Base-by-base conservation (phyloP, 768 basidiomycete species). In the Chiua virens region DNA sequence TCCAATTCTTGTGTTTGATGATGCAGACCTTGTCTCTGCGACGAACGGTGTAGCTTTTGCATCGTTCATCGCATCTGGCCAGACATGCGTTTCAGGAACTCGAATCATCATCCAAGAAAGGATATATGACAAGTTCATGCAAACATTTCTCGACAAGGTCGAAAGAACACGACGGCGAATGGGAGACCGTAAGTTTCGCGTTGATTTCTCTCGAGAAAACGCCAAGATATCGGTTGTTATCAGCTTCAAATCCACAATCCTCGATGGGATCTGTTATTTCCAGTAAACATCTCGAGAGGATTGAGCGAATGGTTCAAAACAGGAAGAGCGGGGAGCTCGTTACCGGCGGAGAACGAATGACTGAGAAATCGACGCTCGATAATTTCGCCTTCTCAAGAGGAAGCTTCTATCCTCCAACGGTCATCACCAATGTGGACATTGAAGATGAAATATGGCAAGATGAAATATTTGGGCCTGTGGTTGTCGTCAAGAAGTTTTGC, bases 1-100 rank as follows among this genome's bases (percentile, higher is more conserved):
- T 13, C 91, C 92, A 0, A 81, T 93, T 39, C 63, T 93, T 11
- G 74, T 93, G 10, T 93, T 92, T 61, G 73, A 85, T 44, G 89
- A 94, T 62, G 85, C 89, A 8, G 86, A 92, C 59, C 60, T 90
- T 44, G 56, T 71, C 20, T 77, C 80, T n/a, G 86, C 91, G 0
- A 86, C 89, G 20, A 92, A 93, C 55, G 92, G 92, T 17, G 81
- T 81, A 7, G 86, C 89, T 0, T 93, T 94, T 61, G 86, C 89
- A 10, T 81, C 86, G 1, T 94, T 93, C 59, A 74, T 94, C 44
- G 92, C 92, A 1, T 90, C 89, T 21, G 92, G 92, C 4, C 92
- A 94, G 71, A 92, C 91, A 9, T 92, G 91, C 52, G 86, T 93
- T n/a, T 92, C 91, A 2, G 91, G 89, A n/a, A 85, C 89, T 13